A percentile compares a stretch with the other conserved stretches of the same genome.
Evolutionary conservation across 352 stramenopile species (phyloP).

Genomic region (Blastocystis sp.): DNA sequence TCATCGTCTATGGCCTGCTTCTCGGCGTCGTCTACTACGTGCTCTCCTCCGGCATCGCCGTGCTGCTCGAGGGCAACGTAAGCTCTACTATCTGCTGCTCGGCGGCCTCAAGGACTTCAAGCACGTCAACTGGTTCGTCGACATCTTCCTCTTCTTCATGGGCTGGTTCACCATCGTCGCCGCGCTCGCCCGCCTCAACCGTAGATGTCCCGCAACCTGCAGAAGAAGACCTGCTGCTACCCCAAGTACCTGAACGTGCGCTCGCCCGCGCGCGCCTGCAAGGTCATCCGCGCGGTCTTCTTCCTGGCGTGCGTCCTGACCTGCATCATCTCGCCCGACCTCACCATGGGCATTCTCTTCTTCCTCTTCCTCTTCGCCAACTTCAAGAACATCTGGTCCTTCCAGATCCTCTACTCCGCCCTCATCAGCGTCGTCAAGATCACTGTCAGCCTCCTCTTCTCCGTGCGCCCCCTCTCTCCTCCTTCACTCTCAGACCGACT

Average conservation of each 20-base stretch:
- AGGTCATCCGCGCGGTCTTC: neutral
- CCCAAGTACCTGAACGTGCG: constrained; percentile 21
- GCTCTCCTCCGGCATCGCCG: constrained; percentile 6
- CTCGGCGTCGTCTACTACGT: constrained; percentile 38
- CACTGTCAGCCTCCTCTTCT: constrained; percentile 18
- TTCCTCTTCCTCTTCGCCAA: constrained; percentile 66
- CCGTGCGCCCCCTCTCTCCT: neutral
- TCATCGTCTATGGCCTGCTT: constrained; percentile 55
- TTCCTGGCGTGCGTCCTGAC: constrained; percentile 54
- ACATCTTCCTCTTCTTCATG: constrained; percentile 61
- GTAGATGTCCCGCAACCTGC: constrained; percentile 45
- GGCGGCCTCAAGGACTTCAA: constrained; percentile 54
- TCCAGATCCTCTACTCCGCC: constrained; percentile 53
- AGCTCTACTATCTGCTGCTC: constrained; percentile 44
- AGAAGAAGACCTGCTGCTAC: constrained; percentile 56
- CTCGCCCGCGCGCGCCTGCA: constrained; percentile 11
- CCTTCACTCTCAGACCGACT: constrained; percentile 29
- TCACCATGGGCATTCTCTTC: constrained; percentile 59
- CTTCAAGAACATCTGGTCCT: constrained; percentile 44
- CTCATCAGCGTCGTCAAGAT: constrained; percentile 26
- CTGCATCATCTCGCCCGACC: constrained; percentile 55
- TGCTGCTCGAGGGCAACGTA: neutral
- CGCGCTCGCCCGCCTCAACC: neutral
- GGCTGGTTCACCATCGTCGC: constrained; percentile 37
- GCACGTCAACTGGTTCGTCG: constrained; percentile 57